A percentile compares a stretch with the other conserved stretches of the same genome.
Evolutionary conservation across 495 filamentous ascomycete genomes (phyloP).

Genomic region (Tuber melanosporum): DNA sequence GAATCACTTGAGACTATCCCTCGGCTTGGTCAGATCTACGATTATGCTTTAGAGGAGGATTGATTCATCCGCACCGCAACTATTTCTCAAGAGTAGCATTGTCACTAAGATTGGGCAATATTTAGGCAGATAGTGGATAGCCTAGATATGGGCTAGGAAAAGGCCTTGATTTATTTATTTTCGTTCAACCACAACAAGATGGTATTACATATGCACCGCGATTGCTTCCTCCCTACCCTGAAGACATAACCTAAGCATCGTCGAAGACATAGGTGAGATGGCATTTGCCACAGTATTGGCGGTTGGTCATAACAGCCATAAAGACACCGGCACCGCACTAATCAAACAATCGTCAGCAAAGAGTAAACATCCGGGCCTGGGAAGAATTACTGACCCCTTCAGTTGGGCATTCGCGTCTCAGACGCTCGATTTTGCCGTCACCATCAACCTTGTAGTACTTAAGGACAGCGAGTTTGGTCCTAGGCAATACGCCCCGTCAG

Average conservation of each 20-base stretch:
- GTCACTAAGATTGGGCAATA: background rate
- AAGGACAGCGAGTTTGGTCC: conserved; percentile 98
- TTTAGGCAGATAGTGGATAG: background rate
- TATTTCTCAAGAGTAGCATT: background rate
- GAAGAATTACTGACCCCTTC: conserved; percentile 62
- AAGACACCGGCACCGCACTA: conserved; percentile 99
- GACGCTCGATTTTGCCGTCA: conserved; percentile 99
- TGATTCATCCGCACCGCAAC: background rate
- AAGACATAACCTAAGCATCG: conserved; percentile 19
- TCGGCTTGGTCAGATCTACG: background rate
- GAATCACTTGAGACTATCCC: background rate
- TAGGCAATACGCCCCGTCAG: conserved; percentile 32
- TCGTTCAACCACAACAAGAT: background rate
- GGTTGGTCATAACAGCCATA: conserved; percentile 99
- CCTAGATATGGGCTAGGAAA: background rate
- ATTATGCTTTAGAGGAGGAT: background rate
- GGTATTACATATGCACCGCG: background rate
- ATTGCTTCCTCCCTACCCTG: conserved; percentile 11
- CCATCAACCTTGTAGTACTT: conserved; percentile 99
- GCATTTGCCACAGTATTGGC: conserved; percentile 98
- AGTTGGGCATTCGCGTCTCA: conserved; percentile 90
- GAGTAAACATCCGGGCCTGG: background rate
- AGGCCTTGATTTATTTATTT: background rate
- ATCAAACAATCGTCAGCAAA: conserved; percentile 27
- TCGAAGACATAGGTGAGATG: conserved; percentile 99